phyloP scores from a whole-genome alignment of 805 yeast species.

The Candida palmyrensis region DNA sequence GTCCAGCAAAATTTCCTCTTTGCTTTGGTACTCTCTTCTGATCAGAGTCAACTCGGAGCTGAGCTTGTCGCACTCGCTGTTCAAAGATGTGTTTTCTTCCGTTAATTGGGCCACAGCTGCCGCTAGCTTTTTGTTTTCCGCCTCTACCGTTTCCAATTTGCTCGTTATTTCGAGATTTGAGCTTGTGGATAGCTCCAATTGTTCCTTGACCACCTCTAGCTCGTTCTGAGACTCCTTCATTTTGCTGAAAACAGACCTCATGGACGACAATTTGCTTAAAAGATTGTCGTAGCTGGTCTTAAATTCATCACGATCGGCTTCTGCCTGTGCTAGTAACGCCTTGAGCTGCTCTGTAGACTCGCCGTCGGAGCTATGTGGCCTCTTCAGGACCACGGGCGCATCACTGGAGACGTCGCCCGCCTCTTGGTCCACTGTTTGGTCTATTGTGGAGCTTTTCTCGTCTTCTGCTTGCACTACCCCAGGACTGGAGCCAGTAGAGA shows the following conservation, averaged over 20 bases:
- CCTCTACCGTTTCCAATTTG: constrained; percentile 10
- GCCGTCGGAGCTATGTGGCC: neutral
- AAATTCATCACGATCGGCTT: constrained; percentile 51
- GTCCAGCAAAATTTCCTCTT: constrained; percentile 31
- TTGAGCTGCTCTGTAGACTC: no score
- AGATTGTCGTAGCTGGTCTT: constrained; percentile 59
- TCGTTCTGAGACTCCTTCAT: constrained; percentile 69
- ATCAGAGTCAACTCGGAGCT: constrained; percentile 32
- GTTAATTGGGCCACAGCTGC: constrained; percentile 14
- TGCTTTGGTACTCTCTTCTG: constrained; percentile 31
- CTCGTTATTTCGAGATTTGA: constrained; percentile 21
- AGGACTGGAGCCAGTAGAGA: no score
- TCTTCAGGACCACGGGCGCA: no score
- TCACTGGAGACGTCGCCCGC: no score
- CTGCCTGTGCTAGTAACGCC: constrained; percentile 27
- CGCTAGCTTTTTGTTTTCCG: constrained; percentile 13
- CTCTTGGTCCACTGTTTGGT: constrained; percentile 1
- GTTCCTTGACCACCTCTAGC: constrained; percentile 49
- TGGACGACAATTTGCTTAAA: constrained; percentile 58
- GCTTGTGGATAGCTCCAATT: constrained; percentile 21
- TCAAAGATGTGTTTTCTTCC: constrained; percentile 37
- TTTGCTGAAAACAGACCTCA: constrained; percentile 67
- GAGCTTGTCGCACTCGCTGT: constrained; percentile 50
- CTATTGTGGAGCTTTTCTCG: no score
- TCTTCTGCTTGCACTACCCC: no score